These are phyloP conservation scores for Verticillium isaacii DNA, from an alignment of 2,329 filamentous ascomycete genomes.

Conservation along the genomic window DNA sequence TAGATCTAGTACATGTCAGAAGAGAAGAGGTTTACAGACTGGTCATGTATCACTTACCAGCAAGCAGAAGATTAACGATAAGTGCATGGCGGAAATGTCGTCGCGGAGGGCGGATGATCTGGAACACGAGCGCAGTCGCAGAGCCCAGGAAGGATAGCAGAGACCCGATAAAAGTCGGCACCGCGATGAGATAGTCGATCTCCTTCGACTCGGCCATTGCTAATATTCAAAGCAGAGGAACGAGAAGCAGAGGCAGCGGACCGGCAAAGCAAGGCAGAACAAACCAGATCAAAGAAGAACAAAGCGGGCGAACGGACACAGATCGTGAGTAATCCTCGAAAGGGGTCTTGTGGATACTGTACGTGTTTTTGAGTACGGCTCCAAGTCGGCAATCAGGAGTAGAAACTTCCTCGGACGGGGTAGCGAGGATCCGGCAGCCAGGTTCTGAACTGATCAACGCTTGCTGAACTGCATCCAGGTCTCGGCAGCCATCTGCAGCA, in stretches of 20 bases:
- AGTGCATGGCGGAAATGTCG: slow-evolving; percentile 18
- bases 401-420: not conserved
- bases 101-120: slow-evolving; percentile 10
- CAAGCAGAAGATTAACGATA: slow-evolving; percentile 16
- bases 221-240: slow-evolving; percentile 5
- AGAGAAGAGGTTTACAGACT: not conserved
- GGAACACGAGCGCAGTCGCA: slow-evolving; percentile 8
- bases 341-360: not conserved
- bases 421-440: not conserved
- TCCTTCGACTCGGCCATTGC: slow-evolving; percentile 2
- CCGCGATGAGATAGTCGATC: slow-evolving; percentile 7
- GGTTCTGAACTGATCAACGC: not conserved
- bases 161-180: slow-evolving; percentile 9
- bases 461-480: not conserved
- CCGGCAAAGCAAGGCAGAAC: not conserved
- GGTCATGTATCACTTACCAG: slow-evolving; percentile 12
- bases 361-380: not conserved
- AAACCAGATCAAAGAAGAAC: not conserved
- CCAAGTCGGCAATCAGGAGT: not conserved
- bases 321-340: not conserved
- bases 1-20: slow-evolving; percentile 22
- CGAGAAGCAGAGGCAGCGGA: not conserved
- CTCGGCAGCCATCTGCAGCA: not conserved
- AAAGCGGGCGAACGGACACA: not conserved
- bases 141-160: slow-evolving; percentile 9